Conservation (phyloP, 164 flowering plant genomes). For the Akebia trifoliata region DNA sequence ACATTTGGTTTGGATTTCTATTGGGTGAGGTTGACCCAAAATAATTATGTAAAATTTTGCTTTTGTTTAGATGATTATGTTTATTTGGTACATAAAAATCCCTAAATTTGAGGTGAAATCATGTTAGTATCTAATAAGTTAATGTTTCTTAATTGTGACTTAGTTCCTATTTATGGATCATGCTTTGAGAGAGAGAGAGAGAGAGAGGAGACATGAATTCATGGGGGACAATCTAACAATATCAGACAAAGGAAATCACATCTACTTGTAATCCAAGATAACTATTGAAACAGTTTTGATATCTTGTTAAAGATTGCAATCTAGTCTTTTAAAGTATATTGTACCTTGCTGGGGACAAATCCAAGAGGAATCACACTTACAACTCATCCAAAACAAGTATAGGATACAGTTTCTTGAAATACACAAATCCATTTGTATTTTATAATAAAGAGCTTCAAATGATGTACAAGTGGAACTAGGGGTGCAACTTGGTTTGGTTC, state of each 20-base stretch:
- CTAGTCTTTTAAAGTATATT: neutral
- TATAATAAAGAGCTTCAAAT: no score
- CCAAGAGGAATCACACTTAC: neutral
- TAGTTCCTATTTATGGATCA: neutral
- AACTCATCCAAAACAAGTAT: conserved; percentile 4
- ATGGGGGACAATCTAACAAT: conserved; percentile 3
- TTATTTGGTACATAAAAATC: conserved; percentile 3
- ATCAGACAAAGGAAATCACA: conserved; percentile 17
- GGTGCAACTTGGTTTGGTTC: no score
- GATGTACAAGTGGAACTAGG: no score
- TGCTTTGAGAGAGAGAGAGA: neutral
- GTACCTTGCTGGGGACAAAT: neutral
- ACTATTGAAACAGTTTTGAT: neutral
- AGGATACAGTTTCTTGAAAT: no score
- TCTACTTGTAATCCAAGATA: conserved; percentile 1
- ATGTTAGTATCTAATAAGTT: conserved; percentile 1
- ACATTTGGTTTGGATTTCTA: conserved; percentile 5
- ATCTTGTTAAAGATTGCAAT: conserved; percentile 5
- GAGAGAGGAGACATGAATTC: neutral
- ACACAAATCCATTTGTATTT: no score
- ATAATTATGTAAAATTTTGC: neutral
- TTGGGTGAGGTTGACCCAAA: conserved; percentile 2
- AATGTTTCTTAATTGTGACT: neutral
- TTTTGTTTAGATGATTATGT: neutral
- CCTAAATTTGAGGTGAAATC: conserved; percentile 8